phyloP scores from a whole-genome alignment of 805 yeast species.

The Saturnispora galanensis region DNA sequence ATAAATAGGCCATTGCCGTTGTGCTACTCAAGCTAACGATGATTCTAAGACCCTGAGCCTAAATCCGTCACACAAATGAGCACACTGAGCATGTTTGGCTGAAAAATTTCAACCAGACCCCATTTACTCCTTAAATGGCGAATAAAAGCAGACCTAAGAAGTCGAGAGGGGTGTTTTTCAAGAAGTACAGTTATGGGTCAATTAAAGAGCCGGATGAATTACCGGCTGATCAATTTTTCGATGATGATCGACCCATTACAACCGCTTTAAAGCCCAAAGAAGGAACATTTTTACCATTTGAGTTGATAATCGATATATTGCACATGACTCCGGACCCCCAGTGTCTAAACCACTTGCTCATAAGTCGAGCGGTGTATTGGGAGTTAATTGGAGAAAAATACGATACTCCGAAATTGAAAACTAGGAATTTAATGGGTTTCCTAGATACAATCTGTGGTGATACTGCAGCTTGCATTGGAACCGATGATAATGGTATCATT shows the following conservation, averaged over 20 bases:
- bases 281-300: constrained; percentile 35
- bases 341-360: constrained; percentile 43
- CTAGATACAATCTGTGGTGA: constrained; percentile 37
- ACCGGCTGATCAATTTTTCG: constrained; percentile 5
- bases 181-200: constrained; percentile 52
- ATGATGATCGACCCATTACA: constrained; percentile 9
- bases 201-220: constrained; percentile 7
- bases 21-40: too few relatives aligned
- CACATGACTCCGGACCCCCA: constrained; percentile 24
- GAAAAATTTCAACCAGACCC: not conserved
- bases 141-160: constrained; percentile 84
- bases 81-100: too few relatives aligned
- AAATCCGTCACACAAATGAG: too few relatives aligned
- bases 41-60: too few relatives aligned
- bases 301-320: constrained; percentile 35
- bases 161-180: constrained; percentile 61
- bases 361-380: constrained; percentile 52
- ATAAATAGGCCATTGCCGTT: too few relatives aligned
- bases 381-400: constrained; percentile 60
- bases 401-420: constrained; percentile 47
- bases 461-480: constrained; percentile 11
- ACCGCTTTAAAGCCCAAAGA: not conserved
- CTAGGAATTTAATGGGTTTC: constrained; percentile 61
- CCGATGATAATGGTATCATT: constrained; percentile 6
- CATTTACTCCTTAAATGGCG: constrained; percentile 42